A percentile compares a stretch with the other conserved stretches of the same genome.
These are phyloP conservation scores for Tricholoma hemisulphureum DNA, from an alignment of 768 basidiomycete species.

Conservation along the genomic window DNA sequence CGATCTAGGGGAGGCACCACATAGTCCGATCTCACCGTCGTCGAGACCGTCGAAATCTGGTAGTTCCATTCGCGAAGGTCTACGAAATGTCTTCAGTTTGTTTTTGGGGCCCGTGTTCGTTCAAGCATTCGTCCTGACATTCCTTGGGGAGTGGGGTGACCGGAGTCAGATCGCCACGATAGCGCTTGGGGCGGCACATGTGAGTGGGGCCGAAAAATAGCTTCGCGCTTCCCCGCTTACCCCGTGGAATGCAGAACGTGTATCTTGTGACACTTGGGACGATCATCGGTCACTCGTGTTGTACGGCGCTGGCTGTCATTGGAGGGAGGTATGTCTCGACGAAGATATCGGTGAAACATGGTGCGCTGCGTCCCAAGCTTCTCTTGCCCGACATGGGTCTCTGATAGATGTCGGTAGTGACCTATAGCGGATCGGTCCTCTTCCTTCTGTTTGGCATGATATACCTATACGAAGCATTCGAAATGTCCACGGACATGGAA, in stretches of 20 bases:
- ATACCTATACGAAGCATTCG: conserved; percentile 68
- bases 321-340: conserved; percentile 91
- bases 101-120: conserved; percentile 92
- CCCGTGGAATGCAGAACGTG: conserved; percentile 64
- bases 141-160: conserved; percentile 99
- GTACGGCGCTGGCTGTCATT: conserved; percentile 88
- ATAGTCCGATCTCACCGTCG: conserved; percentile 10
- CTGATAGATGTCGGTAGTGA: conserved; percentile 49
- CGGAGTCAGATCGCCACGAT: conserved; percentile 97
- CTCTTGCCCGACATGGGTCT: conserved; percentile 1
- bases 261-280: conserved; percentile 91
- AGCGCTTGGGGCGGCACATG: conserved; percentile 92
- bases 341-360: conserved; percentile 93
- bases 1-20: conserved; percentile 64
- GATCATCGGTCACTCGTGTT: conserved; percentile 80
- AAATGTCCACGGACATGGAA: conserved; percentile 38
- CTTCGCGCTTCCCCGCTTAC: neutral
- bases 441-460: conserved; percentile 83
- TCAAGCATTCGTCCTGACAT: conserved; percentile 91
- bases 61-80: conserved; percentile 48
- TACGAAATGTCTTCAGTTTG: conserved; percentile 79
- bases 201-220: conserved; percentile 33
- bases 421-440: conserved; percentile 74
- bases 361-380: conserved; percentile 43
- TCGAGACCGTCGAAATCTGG: conserved; percentile 22